A percentile compares a stretch with the other conserved stretches of the same genome.
phyloP scores from a whole-genome alignment of 169 alveolate genomes.

The Plasmodium cynomolgi region DNA sequence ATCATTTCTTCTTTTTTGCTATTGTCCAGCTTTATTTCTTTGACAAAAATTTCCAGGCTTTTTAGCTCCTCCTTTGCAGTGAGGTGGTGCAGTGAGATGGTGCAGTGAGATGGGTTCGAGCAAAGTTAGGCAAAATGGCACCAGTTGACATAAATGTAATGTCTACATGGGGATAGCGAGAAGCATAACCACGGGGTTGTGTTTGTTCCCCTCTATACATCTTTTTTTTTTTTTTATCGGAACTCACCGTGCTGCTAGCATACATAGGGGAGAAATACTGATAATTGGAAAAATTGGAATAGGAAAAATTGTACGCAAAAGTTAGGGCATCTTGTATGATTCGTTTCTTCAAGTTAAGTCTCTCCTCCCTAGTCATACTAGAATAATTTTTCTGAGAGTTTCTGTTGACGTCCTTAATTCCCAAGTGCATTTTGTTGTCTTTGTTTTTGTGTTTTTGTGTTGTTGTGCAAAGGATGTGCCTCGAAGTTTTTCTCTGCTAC shows the following conservation, averaged over 20 bases:
- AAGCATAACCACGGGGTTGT: neutral
- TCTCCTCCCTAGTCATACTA: conserved; percentile 64
- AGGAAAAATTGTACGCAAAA: conserved; percentile 52
- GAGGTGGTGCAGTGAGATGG: neutral
- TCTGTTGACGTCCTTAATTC: conserved; percentile 24
- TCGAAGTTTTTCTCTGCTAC: neutral
- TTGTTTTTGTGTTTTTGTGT: neutral
- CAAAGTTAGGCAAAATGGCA: neutral
- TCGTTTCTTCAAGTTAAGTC: conserved; percentile 11
- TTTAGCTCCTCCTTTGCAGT: conserved; percentile 42
- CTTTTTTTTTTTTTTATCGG: neutral
- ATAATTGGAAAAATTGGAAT: conserved; percentile 43
- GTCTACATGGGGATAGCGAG: neutral
- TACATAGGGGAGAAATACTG: conserved; percentile 41
- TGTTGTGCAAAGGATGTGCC: neutral
- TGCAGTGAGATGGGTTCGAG: neutral
- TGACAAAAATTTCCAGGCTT: neutral
- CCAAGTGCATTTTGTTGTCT: conserved; percentile 20
- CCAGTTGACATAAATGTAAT: neutral
- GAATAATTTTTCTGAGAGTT: conserved; percentile 50
- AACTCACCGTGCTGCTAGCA: conserved; percentile 21
- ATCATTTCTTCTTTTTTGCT: conserved; percentile 47
- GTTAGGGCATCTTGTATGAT: conserved; percentile 54
- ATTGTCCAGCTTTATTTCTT: conserved; percentile 36
- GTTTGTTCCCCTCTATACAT: neutral